A percentile compares a stretch with the other conserved stretches of the same genome.
These are phyloP conservation scores for Diplosphaera chodatii DNA, from an alignment of 139 green algal genomes.

Conservation along the genomic window DNA sequence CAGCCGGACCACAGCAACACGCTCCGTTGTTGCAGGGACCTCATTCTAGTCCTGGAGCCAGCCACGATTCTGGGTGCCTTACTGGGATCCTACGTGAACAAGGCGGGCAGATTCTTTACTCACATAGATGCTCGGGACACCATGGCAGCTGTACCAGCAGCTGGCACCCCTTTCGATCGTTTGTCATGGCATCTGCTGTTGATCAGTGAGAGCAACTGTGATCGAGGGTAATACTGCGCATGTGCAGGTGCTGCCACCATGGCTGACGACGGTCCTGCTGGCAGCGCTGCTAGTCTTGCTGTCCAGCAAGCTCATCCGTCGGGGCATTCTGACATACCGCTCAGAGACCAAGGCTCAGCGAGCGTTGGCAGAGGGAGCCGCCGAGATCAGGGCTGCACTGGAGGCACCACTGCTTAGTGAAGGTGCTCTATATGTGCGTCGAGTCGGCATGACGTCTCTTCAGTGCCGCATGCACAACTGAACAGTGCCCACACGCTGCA, in stretches of 20 bases:
- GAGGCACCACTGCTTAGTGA: constrained; percentile 8
- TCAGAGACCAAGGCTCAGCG: neutral
- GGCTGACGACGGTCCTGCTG: constrained; percentile 39
- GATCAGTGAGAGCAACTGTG: too few relatives aligned
- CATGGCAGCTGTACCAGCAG: too few relatives aligned
- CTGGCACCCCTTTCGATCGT: too few relatives aligned
- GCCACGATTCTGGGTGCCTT: constrained; percentile 54
- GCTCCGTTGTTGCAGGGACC: constrained; percentile 9
- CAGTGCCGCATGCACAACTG: too few relatives aligned
- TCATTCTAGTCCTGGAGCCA: constrained; percentile 67
- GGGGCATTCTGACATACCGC: constrained; percentile 9
- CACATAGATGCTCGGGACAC: too few relatives aligned
- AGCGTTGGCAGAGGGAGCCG: neutral
- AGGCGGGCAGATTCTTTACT: constrained; percentile 11
- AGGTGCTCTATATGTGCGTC: too few relatives aligned
- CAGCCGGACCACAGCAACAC: neutral
- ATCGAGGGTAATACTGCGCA: neutral
- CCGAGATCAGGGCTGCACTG: neutral
- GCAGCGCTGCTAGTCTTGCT: constrained; percentile 30
- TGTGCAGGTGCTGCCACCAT: constrained; percentile 37
- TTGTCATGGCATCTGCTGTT: too few relatives aligned
- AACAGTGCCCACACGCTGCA: too few relatives aligned
- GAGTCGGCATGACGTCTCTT: too few relatives aligned
- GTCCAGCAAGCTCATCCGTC: constrained; percentile 23
- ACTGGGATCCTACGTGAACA: constrained; percentile 49